Evolutionary conservation across 2,329 filamentous ascomycete genomes (phyloP).

Genomic region (Epichloe scottii): DNA sequence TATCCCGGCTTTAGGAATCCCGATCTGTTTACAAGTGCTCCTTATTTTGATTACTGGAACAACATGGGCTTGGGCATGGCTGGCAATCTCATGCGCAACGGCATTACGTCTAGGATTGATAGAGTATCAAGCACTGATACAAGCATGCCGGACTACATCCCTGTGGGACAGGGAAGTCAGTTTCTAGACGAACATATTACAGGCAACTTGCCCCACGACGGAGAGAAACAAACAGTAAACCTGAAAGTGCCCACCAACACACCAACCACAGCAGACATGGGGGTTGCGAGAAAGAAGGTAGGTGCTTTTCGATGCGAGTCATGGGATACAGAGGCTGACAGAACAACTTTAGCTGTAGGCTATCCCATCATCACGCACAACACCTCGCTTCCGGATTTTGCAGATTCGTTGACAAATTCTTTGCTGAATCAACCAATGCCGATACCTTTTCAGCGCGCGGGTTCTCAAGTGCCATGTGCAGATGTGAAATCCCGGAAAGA

Average conservation of each 20-base stretch:
- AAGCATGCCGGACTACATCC: slow-evolving; percentile 30
- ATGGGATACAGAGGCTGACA: not conserved
- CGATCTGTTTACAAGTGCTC: slow-evolving; percentile 13
- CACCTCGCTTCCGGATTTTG: slow-evolving; percentile 20
- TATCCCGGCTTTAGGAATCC: slow-evolving; percentile 1
- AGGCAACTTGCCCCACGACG: slow-evolving; percentile 20
- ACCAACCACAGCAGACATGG: slow-evolving; percentile 18
- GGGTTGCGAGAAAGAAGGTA: slow-evolving; percentile 11
- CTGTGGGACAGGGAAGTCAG: slow-evolving; percentile 6
- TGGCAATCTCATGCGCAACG: slow-evolving; percentile 6
- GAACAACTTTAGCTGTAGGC: slow-evolving; percentile 4
- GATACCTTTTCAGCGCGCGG: slow-evolving; percentile 19
- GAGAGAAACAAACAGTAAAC: slow-evolving; percentile 12
- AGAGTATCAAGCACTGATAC: slow-evolving; percentile 23
- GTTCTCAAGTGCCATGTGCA: slow-evolving; percentile 18
- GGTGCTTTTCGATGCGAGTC: not conserved
- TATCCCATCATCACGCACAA: slow-evolving; percentile 11
- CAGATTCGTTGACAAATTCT: slow-evolving; percentile 32
- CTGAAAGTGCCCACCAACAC: slow-evolving; percentile 31
- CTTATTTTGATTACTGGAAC: slow-evolving; percentile 18
- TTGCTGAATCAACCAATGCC: slow-evolving; percentile 35
- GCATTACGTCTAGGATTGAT: slow-evolving; percentile 7
- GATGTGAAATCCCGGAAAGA: slow-evolving; percentile 35
- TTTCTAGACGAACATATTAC: slow-evolving; percentile 5
- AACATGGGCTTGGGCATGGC: slow-evolving; percentile 10